Evolutionary conservation across 2,329 filamentous ascomycete genomes (phyloP).

Genomic region (Penicillium sp.): DNA sequence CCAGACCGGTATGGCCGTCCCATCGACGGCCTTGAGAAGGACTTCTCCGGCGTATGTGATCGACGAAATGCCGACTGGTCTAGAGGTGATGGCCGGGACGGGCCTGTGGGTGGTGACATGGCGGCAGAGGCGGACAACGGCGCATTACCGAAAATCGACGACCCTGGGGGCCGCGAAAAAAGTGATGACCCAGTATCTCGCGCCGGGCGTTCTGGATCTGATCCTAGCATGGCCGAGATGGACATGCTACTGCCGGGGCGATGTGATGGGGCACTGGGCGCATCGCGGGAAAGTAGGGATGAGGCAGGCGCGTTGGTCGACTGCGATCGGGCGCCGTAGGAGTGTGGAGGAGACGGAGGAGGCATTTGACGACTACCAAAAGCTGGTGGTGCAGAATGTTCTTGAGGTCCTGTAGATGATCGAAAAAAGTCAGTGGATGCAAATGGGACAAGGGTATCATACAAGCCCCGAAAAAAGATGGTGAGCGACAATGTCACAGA

Average conservation of each 20-base stretch:
- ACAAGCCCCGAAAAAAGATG: slow-evolving; percentile 8
- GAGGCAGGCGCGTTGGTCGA: slow-evolving; percentile 49
- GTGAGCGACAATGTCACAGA: slow-evolving; percentile 13
- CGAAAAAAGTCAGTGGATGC: slow-evolving; percentile 12
- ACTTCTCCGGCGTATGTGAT: slow-evolving; percentile 75
- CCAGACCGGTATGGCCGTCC: slow-evolving; percentile 46
- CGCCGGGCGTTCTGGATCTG: slow-evolving; percentile 54
- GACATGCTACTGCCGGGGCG: slow-evolving; percentile 72
- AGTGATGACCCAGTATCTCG: slow-evolving; percentile 53
- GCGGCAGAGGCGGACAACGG: slow-evolving; percentile 43
- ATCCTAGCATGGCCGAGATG: slow-evolving; percentile 73
- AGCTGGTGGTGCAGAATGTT: slow-evolving; percentile 41
- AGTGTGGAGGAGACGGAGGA: slow-evolving; percentile 58
- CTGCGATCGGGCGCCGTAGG: slow-evolving; percentile 50
- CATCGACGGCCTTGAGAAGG: slow-evolving; percentile 56
- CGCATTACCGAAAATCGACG: slow-evolving; percentile 44
- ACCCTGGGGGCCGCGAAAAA: slow-evolving; percentile 53
- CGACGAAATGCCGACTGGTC: slow-evolving; percentile 69
- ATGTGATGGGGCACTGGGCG: slow-evolving; percentile 58
- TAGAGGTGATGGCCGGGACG: slow-evolving; percentile 53
- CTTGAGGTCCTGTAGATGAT: slow-evolving; percentile 35
- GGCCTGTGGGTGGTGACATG: slow-evolving; percentile 53
- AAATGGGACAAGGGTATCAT: not conserved
- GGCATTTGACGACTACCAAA: slow-evolving; percentile 55
- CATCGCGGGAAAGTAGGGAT: slow-evolving; percentile 59